Conservation (phyloP, 345 rosid genomes). For the Citropsis articulata region DNA sequence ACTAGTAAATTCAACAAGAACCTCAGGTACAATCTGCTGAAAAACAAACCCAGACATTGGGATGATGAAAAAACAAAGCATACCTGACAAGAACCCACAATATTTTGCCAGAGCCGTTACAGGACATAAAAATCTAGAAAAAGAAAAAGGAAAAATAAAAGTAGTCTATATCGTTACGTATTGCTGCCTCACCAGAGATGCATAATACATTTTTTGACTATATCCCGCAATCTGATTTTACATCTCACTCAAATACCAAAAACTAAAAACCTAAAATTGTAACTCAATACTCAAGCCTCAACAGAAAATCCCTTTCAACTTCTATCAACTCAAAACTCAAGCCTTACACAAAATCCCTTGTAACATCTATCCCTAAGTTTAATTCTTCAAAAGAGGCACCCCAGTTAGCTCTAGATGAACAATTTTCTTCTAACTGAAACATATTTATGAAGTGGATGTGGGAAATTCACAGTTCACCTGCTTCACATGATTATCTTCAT, state of each 20-base stretch:
- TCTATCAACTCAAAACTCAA: conserved; percentile 63
- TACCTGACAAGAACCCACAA: conserved; percentile 44
- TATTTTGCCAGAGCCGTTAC: conserved; percentile 38
- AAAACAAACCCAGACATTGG: conserved; percentile 32
- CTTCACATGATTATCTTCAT: conserved; percentile 49
- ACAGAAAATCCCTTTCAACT: conserved; percentile 54
- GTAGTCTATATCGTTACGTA: conserved; percentile 45
- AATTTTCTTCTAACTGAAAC: conserved; percentile 39
- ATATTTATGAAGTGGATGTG: conserved; percentile 30
- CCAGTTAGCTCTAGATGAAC: conserved; percentile 64
- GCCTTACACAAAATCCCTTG: conserved; percentile 57
- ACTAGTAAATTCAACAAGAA: conserved; percentile 49
- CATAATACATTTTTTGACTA: conserved; percentile 61
- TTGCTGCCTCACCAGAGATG: conserved; percentile 74
- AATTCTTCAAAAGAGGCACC: conserved; percentile 50
- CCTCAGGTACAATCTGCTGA: conserved; percentile 46
- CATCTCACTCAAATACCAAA: conserved; percentile 61
- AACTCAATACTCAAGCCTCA: conserved; percentile 52
- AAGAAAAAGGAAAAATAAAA: conserved; percentile 10
- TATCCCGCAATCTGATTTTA: conserved; percentile 67
- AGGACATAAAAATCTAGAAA: conserved; percentile 31
- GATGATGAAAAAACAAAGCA: conserved; percentile 30
- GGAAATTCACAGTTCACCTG: conserved; percentile 51
- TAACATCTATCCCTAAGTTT: conserved; percentile 46
- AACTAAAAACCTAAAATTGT: conserved; percentile 31